Base-by-base conservation (phyloP, 2,329 filamentous ascomycete genomes). In the Colletotrichum sp. region DNA sequence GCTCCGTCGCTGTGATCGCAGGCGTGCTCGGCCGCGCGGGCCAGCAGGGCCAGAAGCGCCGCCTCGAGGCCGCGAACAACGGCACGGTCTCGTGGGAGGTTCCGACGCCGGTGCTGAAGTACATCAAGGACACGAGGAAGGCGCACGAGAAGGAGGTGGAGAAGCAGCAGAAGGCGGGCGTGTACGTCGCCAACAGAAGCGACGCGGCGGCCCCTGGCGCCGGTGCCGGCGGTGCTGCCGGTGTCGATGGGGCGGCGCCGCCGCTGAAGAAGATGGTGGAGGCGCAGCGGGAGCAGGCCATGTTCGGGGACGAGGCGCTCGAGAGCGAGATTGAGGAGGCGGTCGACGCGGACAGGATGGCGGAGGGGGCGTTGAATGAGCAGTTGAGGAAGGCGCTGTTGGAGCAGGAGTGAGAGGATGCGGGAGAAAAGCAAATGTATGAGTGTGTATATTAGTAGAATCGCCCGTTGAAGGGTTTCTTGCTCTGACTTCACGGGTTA, bases 11-110 rank as follows among this genome's bases (percentile, higher is more conserved):
- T 80, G 90, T 98, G 76, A 95, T 99, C 80, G 94, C 93, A 6
- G 96, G 96, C 69, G 93, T 97, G 2, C 89, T 99, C 49, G 96
- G 96, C 55, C 91, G 94, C 68, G 97, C 97, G 1, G 97, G 95
- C 12, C 89, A 98, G 86, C 88, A 91, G 68, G 97, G 97, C 49
- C 93, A 96, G 82, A 85, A 88, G 80, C 90, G 91, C 76, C 91
- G 96, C 71, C 86, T 94, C 59, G 87, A 88, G 55, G 90, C 90
- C 60, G 95, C 95, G 3, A 81, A 87, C 67, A 81, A 86, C 21
- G 95, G 95, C 30, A 81, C 86, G 7, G 88, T 95, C n/a, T 89
- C 92, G 5, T 98, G 92, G 92, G 36, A 83, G 34, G 92, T 87
- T 26, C 85, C 88, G 2, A 74, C 81, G 2, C 87, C 90, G 49